Evolutionary conservation across 257 asterid genomes (phyloP).

Genomic region (Capsicum chinense): DNA sequence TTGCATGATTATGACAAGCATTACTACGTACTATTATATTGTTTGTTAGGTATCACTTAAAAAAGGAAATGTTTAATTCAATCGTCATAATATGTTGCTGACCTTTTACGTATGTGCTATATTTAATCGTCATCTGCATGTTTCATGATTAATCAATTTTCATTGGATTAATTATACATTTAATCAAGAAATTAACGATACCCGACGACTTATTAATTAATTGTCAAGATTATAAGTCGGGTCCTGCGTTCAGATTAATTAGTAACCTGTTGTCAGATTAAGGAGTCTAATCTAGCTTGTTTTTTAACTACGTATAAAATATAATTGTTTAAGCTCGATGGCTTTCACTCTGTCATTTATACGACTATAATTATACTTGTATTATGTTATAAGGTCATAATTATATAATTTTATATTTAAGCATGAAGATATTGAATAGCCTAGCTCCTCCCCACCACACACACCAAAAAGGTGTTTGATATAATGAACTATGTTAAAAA

Average conservation of each 20-base stretch:
- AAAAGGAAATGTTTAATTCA: background rate
- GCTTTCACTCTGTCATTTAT: no score
- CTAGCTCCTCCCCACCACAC: no score
- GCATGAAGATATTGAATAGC: no score
- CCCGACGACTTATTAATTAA: background rate
- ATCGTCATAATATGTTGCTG: background rate
- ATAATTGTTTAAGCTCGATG: background rate
- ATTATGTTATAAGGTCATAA: no score
- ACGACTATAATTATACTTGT: no score
- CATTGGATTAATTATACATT: background rate
- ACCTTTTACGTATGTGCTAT: background rate
- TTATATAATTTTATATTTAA: no score
- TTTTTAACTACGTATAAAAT: background rate
- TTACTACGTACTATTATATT: background rate
- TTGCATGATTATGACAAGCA: slow-evolving; percentile 27
- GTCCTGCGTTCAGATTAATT: background rate
- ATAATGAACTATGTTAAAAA: slow-evolving; percentile 14
- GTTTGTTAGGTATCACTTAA: background rate
- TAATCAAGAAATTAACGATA: no score
- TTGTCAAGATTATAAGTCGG: background rate
- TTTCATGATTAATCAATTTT: background rate
- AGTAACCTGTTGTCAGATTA: background rate
- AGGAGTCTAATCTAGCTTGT: background rate
- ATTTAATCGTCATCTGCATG: background rate
- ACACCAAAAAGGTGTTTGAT: no score